Evolutionary conservation across 108 stramenopile species (phyloP).

Genomic region (Conticribra weissflogii): DNA sequence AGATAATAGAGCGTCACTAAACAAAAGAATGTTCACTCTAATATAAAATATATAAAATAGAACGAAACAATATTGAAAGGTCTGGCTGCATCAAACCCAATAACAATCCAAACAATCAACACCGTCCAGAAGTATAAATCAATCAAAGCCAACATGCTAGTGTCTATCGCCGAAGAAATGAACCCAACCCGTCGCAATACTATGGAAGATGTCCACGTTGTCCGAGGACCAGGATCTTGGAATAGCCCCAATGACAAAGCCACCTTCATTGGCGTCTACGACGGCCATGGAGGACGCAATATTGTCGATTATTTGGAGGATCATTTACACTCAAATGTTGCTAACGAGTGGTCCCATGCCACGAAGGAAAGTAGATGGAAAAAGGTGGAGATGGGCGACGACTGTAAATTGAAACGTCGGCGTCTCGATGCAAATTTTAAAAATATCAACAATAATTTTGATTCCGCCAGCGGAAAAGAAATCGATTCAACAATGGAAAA

Average conservation of each 20-base stretch:
- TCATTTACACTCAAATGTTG: conserved; percentile 75
- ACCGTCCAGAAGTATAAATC: neutral
- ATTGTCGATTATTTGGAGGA: conserved; percentile 95
- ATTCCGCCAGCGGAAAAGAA: conserved; percentile 9
- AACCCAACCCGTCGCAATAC: conserved; percentile 89
- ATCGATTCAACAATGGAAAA: neutral
- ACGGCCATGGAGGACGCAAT: conserved; percentile 94
- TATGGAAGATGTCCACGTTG: conserved; percentile 94
- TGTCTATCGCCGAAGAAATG: conserved; percentile 86
- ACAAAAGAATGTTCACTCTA: too few species aligned
- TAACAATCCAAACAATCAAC: too few species aligned
- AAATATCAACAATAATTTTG: conserved; percentile 13
- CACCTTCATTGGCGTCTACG: conserved; percentile 88
- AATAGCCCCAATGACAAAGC: conserved; percentile 56
- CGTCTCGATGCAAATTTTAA: conserved; percentile 10
- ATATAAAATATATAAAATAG: too few species aligned
- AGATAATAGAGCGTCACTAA: too few species aligned
- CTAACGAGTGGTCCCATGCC: conserved; percentile 76
- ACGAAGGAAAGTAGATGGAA: neutral
- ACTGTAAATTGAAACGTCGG: conserved; percentile 7
- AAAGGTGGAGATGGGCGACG: conserved; percentile 28
- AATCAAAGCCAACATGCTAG: conserved; percentile 14
- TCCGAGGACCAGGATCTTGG: conserved; percentile 64
- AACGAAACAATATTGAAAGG: too few species aligned
- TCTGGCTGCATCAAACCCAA: too few species aligned